Base-by-base conservation (phyloP, 257 asterid genomes). In the Gentiana straminea region DNA sequence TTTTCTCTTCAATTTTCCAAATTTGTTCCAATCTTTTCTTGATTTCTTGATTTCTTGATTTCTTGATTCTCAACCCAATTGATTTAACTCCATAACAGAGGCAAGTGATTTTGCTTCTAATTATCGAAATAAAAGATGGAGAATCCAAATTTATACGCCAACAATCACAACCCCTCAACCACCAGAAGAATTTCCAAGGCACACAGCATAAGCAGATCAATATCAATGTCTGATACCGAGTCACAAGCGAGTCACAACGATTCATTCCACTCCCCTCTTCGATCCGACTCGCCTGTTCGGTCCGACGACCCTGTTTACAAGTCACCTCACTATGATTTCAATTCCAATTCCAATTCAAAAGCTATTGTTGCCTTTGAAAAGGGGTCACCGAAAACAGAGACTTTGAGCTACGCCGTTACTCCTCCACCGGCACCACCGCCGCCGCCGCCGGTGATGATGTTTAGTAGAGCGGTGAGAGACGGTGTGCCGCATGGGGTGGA, bases 221-320 rank as follows among this genome's bases (percentile, higher is more conserved):
- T 72, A 69, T 79, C 95, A 53, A 81, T 91, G 84, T 91, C 96
- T 8, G 96, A 87, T 62, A 78, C 92, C 37, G 98, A 91, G 60
- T 89, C 97, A 51, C 77, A 77, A 49, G 57, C 81, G 49, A 86
- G 95, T 70, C 94, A 74, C 64, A 57, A 68, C 45, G 97, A 90
- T 9, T 72, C 90, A 0, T 90, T 77, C 65, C 94, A 86, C 75
- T 84, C 97, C 3, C 94, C 95, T 1, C 86, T 77, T 60, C 94
- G 86, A 36, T 82, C 24, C 66, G 81, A 79, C 4, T 84, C 97
- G 1, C 95, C 89, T 3, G 53, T 82, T 46, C 85, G 75, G 56
- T 79, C 84, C 65, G 92, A 84, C 68, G 95, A 84, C 33, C 86
- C 85, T 0, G 12, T 13, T 24, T 69, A 72, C 60, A 79, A 61